Conservation (phyloP, 768 basidiomycete genomes). For the Podaxis rugospora region DNA sequence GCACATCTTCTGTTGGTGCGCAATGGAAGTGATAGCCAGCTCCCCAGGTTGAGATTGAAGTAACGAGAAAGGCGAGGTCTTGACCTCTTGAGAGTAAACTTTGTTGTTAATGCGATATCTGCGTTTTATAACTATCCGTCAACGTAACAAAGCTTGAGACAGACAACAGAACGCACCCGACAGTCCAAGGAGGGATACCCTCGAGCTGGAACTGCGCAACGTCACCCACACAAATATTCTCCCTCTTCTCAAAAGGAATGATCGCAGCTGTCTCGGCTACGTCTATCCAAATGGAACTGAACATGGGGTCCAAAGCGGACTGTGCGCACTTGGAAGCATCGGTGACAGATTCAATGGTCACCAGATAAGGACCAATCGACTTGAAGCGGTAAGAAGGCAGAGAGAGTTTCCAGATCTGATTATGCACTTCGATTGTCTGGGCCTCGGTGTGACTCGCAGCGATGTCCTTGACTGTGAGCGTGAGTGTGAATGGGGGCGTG, state of each 20-base stretch:
- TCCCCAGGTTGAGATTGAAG: conserved; percentile 77
- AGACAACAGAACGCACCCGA: conserved; percentile 53
- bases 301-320: conserved; percentile 55
- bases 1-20: conserved; percentile 92
- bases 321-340: conserved; percentile 86
- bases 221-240: conserved; percentile 89
- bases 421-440: conserved; percentile 46
- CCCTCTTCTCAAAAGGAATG: conserved; percentile 71
- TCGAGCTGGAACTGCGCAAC: conserved; percentile 88
- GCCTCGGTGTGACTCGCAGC: conserved; percentile 62
- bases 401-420: conserved; percentile 64
- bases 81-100: conserved; percentile 65
- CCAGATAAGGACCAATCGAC: conserved; percentile 76
- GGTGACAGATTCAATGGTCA: conserved; percentile 71
- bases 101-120: conserved; percentile 85
- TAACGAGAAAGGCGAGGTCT: conserved; percentile 81
- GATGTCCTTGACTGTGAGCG: conserved; percentile 72
- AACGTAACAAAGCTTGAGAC: not conserved
- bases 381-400: conserved; percentile 68
- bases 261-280: conserved; percentile 97
- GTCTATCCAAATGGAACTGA: conserved; percentile 74
- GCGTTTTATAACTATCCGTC: not conserved
- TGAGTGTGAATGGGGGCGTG: conserved; percentile 78
- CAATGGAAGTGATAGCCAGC: conserved; percentile 83
- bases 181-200: conserved; percentile 89